Percentiles rank a stretch among this genome's conserved stretches.
These are phyloP conservation scores for Apiospora hydei DNA, from an alignment of 2,329 filamentous ascomycete species.

Conservation along the genomic window DNA sequence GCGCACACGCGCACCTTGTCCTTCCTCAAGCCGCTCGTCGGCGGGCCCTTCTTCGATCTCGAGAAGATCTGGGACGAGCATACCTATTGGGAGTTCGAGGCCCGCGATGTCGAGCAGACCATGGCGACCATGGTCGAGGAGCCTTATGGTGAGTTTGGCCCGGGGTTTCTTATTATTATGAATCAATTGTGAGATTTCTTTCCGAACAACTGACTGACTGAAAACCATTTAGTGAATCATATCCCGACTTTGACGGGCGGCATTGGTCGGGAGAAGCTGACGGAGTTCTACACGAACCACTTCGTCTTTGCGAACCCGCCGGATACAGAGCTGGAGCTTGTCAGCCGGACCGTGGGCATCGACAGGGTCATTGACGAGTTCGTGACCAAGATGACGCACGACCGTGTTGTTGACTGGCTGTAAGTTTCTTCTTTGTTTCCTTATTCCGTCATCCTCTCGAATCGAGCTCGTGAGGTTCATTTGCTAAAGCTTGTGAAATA, in stretches of 20 bases:
- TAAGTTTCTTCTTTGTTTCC: too few species aligned
- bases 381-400: slow-evolving; percentile 69
- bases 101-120: slow-evolving; percentile 72
- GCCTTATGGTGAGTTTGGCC: slow-evolving; percentile 58
- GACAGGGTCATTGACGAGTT: slow-evolving; percentile 79
- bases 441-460: too few species aligned
- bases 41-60: slow-evolving; percentile 75
- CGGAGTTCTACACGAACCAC: slow-evolving; percentile 73
- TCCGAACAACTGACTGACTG: background rate
- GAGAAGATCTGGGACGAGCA: slow-evolving; percentile 84
- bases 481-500: too few species aligned
- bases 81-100: slow-evolving; percentile 73
- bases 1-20: slow-evolving; percentile 71
- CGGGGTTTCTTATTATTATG: too few species aligned
- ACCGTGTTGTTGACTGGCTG: slow-evolving; percentile 72
- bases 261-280: slow-evolving; percentile 68
- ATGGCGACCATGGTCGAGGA: slow-evolving; percentile 85
- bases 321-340: slow-evolving; percentile 71
- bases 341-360: slow-evolving; percentile 74
- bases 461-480: too few species aligned
- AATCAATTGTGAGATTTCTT: too few species aligned
- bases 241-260: slow-evolving; percentile 76
- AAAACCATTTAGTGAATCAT: slow-evolving; percentile 67
- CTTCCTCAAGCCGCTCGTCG: slow-evolving; percentile 69
- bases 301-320: slow-evolving; percentile 78